These are phyloP conservation scores for Lasiosphaeriaceae sp. DNA, from an alignment of 495 filamentous ascomycete genomes.

Conservation along the genomic window DNA sequence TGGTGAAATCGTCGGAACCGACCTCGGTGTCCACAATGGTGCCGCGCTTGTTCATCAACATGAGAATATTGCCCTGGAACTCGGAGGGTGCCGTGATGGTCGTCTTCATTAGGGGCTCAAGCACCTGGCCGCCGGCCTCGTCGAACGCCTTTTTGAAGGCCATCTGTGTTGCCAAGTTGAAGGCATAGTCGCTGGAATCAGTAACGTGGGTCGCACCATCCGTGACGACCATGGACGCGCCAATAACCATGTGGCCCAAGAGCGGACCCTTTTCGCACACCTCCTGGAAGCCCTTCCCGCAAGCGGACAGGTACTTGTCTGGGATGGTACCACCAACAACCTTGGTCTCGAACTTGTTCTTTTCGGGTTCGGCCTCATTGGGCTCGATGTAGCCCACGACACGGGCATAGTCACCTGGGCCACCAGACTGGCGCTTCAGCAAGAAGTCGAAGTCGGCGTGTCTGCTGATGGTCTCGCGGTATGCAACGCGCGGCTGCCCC, in stretches of 20 bases:
- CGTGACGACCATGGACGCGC: constrained; percentile 85
- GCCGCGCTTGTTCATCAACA: constrained; percentile 93
- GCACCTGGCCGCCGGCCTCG: constrained; percentile 69
- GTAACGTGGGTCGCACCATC: constrained; percentile 98
- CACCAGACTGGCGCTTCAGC: constrained; percentile 94
- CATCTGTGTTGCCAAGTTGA: constrained; percentile 93
- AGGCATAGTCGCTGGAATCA: constrained; percentile 97
- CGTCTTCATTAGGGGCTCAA: constrained; percentile 98
- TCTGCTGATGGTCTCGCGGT: constrained; percentile 86
- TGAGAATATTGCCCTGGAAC: constrained; percentile 96
- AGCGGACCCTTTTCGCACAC: constrained; percentile 86
- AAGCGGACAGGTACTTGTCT: constrained; percentile 94
- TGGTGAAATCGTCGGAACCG: constrained; percentile 91
- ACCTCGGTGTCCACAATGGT: constrained; percentile 95
- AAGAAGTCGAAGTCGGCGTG: constrained; percentile 83
- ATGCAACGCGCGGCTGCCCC: constrained; percentile 96
- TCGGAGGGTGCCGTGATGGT: constrained; percentile 91
- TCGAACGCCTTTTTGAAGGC: constrained; percentile 95
- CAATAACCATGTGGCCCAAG: constrained; percentile 90
- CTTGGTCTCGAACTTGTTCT: constrained; percentile 81
- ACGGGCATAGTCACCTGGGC: constrained; percentile 92
- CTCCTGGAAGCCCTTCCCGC: constrained; percentile 89
- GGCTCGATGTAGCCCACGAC: constrained; percentile 94
- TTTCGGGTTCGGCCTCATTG: constrained; percentile 57
- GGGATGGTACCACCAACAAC: constrained; percentile 87